These are phyloP conservation scores for Ceratobasidium theobromae DNA, from an alignment of 1,284 basidiomycete genomes.

Conservation along the genomic window DNA sequence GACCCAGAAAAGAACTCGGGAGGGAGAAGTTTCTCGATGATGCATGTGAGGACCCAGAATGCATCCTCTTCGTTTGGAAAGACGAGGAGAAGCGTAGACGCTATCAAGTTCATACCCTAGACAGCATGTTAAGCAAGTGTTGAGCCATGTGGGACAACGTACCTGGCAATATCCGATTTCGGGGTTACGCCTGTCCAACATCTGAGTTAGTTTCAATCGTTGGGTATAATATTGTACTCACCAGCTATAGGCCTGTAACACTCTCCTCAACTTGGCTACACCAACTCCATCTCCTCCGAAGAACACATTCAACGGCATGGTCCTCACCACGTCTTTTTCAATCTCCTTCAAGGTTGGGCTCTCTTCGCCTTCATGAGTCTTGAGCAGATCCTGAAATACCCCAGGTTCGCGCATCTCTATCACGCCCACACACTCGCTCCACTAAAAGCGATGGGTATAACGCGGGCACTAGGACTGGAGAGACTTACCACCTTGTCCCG, in stretches of 20 bases:
- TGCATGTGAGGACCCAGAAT: constrained; percentile 91
- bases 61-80: constrained; percentile 95
- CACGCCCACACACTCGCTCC: constrained; percentile 91
- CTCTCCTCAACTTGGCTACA: constrained; percentile 85
- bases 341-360: constrained; percentile 73
- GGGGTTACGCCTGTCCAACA: constrained; percentile 63
- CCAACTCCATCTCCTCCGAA: constrained; percentile 95
- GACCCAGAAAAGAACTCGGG: constrained; percentile 83
- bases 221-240: constrained; percentile 45
- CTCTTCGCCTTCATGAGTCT: constrained; percentile 53
- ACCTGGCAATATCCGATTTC: constrained; percentile 80
- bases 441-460: constrained; percentile 43
- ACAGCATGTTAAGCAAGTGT: not conserved
- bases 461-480: constrained; percentile 35
- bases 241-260: constrained; percentile 91
- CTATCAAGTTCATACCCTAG: constrained; percentile 89
- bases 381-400: constrained; percentile 81
- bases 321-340: constrained; percentile 91
- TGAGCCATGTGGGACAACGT: not conserved
- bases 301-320: constrained; percentile 95
- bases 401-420: constrained; percentile 92
- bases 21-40: constrained; percentile 83
- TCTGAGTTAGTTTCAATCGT: constrained; percentile 40
- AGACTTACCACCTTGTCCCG: constrained; percentile 64
- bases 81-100: constrained; percentile 89